Conservation (phyloP, 2,329 filamentous ascomycete genomes). For the Pseudogymnoascus sp. region DNA sequence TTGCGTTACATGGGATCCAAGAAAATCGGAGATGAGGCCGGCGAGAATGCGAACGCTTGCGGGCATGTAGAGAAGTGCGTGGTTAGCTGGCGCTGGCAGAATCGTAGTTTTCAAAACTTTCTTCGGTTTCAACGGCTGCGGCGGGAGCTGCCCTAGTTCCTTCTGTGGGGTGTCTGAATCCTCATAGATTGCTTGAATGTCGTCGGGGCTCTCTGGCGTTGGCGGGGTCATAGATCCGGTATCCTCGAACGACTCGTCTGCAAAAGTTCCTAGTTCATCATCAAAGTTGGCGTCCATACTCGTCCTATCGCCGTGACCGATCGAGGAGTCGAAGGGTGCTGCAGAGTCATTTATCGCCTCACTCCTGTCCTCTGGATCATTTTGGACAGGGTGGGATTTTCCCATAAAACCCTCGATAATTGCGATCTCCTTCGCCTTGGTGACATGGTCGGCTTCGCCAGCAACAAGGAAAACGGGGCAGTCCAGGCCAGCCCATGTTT, state of each 20-base stretch:
- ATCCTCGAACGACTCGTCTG: not conserved
- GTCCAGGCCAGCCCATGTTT: slow-evolving; percentile 64
- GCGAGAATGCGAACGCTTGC: slow-evolving; percentile 67
- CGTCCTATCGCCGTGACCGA: not conserved
- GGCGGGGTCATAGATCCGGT: not conserved
- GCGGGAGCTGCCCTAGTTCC: slow-evolving; percentile 34
- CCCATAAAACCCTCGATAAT: slow-evolving; percentile 49
- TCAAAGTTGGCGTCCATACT: not conserved
- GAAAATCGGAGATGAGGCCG: slow-evolving; percentile 75
- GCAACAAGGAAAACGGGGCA: slow-evolving; percentile 72
- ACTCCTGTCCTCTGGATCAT: slow-evolving; percentile 22
- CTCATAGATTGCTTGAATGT: slow-evolving; percentile 22
- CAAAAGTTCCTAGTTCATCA: not conserved
- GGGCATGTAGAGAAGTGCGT: slow-evolving; percentile 76
- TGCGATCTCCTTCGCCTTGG: slow-evolving; percentile 60
- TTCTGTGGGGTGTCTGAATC: slow-evolving; percentile 42
- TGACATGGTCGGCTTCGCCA: slow-evolving; percentile 69
- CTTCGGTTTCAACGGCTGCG: slow-evolving; percentile 39
- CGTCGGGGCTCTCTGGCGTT: not conserved
- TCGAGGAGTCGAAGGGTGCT: slow-evolving; percentile 36
- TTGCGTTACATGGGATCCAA: slow-evolving; percentile 64
- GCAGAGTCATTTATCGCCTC: slow-evolving; percentile 40
- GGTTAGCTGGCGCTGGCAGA: slow-evolving; percentile 69
- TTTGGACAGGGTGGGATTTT: slow-evolving; percentile 19
- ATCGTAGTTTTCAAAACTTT: slow-evolving; percentile 59